Percentiles rank a stretch among this genome's conserved stretches.
Evolutionary conservation across 2,329 filamentous ascomycete species (phyloP).

Genomic region (Ophiosphaerella korrae): DNA sequence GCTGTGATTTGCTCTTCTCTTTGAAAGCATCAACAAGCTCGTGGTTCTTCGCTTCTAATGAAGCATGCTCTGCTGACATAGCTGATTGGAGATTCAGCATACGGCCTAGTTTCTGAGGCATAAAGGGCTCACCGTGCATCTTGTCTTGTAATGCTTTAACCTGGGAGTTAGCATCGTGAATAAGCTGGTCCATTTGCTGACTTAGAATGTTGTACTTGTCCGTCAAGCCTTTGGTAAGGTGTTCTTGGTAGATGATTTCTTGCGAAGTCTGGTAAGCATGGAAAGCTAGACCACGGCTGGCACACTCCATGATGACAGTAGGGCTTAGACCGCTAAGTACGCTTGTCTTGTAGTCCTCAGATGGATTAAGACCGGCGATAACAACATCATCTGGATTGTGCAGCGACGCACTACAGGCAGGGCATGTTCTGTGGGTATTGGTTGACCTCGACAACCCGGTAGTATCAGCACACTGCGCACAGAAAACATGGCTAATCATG

Average conservation of each 20-base stretch:
- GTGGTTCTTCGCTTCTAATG: slow-evolving; percentile 71
- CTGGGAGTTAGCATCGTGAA: slow-evolving; percentile 76
- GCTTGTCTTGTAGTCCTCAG: slow-evolving; percentile 88
- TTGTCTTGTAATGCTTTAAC: slow-evolving; percentile 70
- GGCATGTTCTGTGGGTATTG: slow-evolving; percentile 66
- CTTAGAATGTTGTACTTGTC: slow-evolving; percentile 72
- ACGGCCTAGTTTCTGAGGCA: background rate
- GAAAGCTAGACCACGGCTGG: slow-evolving; percentile 77
- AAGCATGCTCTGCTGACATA: slow-evolving; percentile 66
- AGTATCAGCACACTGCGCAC: slow-evolving; percentile 71
- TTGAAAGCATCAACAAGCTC: slow-evolving; percentile 69
- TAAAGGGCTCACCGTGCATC: slow-evolving; percentile 59
- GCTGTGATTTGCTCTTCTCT: slow-evolving; percentile 72
- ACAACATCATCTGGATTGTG: slow-evolving; percentile 76
- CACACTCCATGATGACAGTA: slow-evolving; percentile 83
- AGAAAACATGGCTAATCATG: slow-evolving; percentile 75
- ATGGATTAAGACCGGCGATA: slow-evolving; percentile 72
- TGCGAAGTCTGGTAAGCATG: slow-evolving; percentile 87
- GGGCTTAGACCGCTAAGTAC: slow-evolving; percentile 83
- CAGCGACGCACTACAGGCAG: slow-evolving; percentile 74
- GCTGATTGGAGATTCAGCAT: slow-evolving; percentile 41
- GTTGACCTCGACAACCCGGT: slow-evolving; percentile 65
- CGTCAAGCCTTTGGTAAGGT: slow-evolving; percentile 70
- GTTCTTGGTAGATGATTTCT: slow-evolving; percentile 82
- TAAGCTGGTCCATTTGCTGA: slow-evolving; percentile 71